These are phyloP conservation scores for Talaromyces sp. DNA, from an alignment of 2,329 filamentous ascomycete genomes.

Conservation along the genomic window DNA sequence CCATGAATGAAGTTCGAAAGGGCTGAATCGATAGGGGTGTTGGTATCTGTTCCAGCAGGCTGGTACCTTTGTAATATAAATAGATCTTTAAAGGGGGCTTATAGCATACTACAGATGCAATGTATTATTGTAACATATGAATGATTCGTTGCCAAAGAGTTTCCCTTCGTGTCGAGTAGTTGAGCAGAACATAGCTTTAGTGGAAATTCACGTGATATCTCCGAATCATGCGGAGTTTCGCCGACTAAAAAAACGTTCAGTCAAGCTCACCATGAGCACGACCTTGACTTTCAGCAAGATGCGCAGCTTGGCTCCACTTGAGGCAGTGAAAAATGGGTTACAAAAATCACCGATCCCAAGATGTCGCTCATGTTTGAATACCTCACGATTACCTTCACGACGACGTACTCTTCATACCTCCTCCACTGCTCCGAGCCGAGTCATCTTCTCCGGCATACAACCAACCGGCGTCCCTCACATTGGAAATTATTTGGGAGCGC, in stretches of 20 bases:
- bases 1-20: constrained; percentile 33
- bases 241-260: background rate
- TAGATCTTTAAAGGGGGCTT: background rate
- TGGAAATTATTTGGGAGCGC: constrained; percentile 89
- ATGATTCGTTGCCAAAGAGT: background rate
- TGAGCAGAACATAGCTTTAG: background rate
- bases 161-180: background rate
- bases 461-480: constrained; percentile 91
- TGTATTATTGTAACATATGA: background rate
- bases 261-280: background rate
- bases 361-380: background rate
- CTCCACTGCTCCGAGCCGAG: constrained; percentile 28
- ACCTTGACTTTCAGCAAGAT: background rate
- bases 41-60: background rate
- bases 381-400: background rate
- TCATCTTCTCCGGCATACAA: constrained; percentile 94
- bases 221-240: constrained; percentile 7
- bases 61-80: constrained; percentile 15
- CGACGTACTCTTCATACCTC: constrained; percentile 12
- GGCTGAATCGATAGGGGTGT: constrained; percentile 17
- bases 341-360: background rate
- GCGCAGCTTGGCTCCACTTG: background rate
- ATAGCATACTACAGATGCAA: constrained; percentile 3
- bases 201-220: constrained; percentile 11
- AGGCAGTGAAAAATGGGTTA: background rate